These are phyloP conservation scores for Leucosporidium scottii DNA, from an alignment of 768 basidiomycete species.

Conservation along the genomic window DNA sequence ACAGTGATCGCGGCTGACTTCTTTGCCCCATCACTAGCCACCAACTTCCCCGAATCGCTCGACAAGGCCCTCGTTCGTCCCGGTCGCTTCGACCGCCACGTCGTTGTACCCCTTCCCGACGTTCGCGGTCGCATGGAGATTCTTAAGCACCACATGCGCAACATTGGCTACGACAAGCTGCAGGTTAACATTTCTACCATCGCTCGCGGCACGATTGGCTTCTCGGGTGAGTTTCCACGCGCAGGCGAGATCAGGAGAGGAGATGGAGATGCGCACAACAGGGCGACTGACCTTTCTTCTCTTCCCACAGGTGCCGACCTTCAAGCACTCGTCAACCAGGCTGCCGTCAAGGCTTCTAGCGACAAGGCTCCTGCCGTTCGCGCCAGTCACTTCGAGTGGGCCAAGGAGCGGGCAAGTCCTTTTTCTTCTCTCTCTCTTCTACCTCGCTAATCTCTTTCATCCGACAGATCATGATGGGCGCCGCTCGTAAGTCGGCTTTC, in stretches of 20 bases:
- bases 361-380: constrained; percentile 66
- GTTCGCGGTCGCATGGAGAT: constrained; percentile 88
- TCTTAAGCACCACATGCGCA: constrained; percentile 79
- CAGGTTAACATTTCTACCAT: constrained; percentile 80
- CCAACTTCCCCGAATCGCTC: constrained; percentile 90
- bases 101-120: constrained; percentile 90
- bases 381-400: constrained; percentile 92
- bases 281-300: no score
- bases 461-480: constrained; percentile 90
- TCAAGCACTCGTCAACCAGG: constrained; percentile 93
- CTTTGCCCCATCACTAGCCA: constrained; percentile 43
- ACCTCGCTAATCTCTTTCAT: no score
- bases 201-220: constrained; percentile 89
- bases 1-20: not conserved
- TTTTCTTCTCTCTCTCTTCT: not conserved
- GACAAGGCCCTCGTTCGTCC: constrained; percentile 94
- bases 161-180: constrained; percentile 55
- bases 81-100: constrained; percentile 89
- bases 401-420: constrained; percentile 55
- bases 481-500: constrained; percentile 81
- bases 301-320: constrained; percentile 57
- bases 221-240: constrained; percentile 56
- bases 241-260: no score
- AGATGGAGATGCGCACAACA: no score
- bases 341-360: constrained; percentile 88